Conservation (phyloP, 768 basidiomycete genomes). For the Tulasnella sp. region DNA sequence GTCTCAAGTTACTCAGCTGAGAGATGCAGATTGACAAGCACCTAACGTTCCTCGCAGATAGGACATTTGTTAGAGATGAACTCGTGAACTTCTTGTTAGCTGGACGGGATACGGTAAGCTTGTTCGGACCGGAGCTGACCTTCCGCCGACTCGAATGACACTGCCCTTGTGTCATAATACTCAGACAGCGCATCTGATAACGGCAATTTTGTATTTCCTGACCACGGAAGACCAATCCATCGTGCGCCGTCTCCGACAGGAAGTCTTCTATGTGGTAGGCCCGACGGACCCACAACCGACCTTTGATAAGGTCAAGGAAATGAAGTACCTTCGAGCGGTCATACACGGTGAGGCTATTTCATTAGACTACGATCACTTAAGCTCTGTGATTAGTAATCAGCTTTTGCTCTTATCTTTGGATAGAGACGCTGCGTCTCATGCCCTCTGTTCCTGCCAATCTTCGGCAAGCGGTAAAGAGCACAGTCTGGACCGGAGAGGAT, state of each 20-base stretch:
- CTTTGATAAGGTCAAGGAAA: conserved; percentile 42
- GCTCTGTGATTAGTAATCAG: background rate
- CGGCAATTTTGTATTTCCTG: conserved; percentile 44
- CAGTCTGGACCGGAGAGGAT: conserved; percentile 10
- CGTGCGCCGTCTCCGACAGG: conserved; percentile 36
- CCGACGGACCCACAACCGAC: conserved; percentile 31
- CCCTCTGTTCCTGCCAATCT: conserved; percentile 30
- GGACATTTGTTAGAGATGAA: conserved; percentile 61
- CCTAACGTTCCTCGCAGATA: conserved; percentile 32
- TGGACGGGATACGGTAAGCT: conserved; percentile 58
- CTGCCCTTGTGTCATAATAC: background rate
- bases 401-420: background rate
- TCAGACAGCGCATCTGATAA: conserved; percentile 37
- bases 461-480: background rate
- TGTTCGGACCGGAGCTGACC: background rate
- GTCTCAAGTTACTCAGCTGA: too few relatives aligned
- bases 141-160: background rate
- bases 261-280: conserved; percentile 39
- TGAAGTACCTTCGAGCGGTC: conserved; percentile 56
- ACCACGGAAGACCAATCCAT: conserved; percentile 39
- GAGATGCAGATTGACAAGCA: too few relatives aligned
- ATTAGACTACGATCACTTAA: background rate
- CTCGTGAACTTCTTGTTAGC: conserved; percentile 67
- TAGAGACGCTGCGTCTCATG: conserved; percentile 43
- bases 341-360: conserved; percentile 36